phyloP scores from a whole-genome alignment of 1,139 yeast genomes.

The Saccharomycopsis phalli region DNA sequence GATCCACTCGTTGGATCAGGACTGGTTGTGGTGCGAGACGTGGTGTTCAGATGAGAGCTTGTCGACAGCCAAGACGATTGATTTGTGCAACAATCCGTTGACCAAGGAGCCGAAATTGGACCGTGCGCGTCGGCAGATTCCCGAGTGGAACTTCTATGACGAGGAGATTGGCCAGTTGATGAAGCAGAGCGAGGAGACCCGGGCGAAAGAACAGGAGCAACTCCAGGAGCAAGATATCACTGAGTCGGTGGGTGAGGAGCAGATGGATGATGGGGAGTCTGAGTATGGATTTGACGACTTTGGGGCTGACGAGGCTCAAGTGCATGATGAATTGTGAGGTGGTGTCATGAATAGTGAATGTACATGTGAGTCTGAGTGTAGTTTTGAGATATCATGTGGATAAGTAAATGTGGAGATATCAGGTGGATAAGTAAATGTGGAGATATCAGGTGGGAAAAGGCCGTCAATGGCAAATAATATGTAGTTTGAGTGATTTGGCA shows the following conservation, averaged over 20 bases:
- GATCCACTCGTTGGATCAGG: conserved; percentile 66
- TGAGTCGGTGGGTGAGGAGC: neutral
- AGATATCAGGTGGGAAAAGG: no score
- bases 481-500: no score
- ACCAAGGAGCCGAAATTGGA: conserved; percentile 71
- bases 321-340: conserved; percentile 14
- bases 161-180: conserved; percentile 35
- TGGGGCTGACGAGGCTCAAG: conserved; percentile 1
- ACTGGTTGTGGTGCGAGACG: conserved; percentile 91
- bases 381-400: no score
- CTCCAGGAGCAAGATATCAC: neutral
- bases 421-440: no score
- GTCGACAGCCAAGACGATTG: conserved; percentile 63
- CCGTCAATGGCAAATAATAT: no score
- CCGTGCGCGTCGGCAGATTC: conserved; percentile 63
- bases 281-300: neutral
- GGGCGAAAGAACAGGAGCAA: neutral
- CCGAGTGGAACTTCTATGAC: conserved; percentile 70
- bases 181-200: conserved; percentile 4
- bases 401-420: no score
- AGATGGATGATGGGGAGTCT: neutral
- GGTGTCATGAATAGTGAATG: neutral
- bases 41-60: conserved; percentile 74
- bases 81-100: conserved; percentile 73
- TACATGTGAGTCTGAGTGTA: no score